Percentiles rank a stretch among this genome's conserved stretches.
Evolutionary conservation across 2,329 filamentous ascomycete genomes (phyloP).

Genomic region (Hymenoscyphus albidus): DNA sequence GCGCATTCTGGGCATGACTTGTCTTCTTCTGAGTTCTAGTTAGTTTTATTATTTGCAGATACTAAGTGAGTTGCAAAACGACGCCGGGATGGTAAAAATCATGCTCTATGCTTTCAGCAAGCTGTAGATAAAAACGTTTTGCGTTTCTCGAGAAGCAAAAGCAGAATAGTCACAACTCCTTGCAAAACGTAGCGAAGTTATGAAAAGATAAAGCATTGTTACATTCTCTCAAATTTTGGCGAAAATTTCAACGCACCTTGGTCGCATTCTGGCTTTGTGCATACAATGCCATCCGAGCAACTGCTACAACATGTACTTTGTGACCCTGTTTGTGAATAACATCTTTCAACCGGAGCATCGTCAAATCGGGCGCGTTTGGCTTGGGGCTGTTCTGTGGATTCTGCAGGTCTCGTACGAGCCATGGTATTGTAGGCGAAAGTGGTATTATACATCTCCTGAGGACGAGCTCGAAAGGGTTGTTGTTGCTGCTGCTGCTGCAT

Average conservation of each 20-base stretch:
- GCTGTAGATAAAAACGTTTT: not conserved
- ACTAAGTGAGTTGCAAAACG: not conserved
- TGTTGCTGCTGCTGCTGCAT: not conserved
- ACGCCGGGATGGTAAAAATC: not conserved
- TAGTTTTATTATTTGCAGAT: not conserved
- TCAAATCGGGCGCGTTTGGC: slow-evolving; percentile 8
- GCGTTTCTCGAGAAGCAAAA: not conserved
- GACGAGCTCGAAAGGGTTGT: not conserved
- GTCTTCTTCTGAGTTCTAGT: not conserved
- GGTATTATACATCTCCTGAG: not conserved
- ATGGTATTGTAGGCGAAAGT: not conserved
- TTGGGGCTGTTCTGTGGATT: not conserved
- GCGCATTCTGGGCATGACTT: slow-evolving; percentile 9
- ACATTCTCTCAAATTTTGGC: not conserved
- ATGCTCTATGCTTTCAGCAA: not conserved
- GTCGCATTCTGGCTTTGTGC: slow-evolving; percentile 26
- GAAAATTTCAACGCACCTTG: not conserved
- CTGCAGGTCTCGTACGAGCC: not conserved
- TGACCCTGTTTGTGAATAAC: slow-evolving; percentile 11
- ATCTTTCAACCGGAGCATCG: slow-evolving; percentile 6
- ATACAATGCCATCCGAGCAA: slow-evolving; percentile 26
- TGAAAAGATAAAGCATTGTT: not conserved
- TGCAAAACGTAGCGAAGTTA: not conserved
- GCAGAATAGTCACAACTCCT: not conserved
- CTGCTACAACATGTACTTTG: slow-evolving; percentile 32